Base-by-base conservation (phyloP, 768 basidiomycete species). In the Hypholoma fasciculare region DNA sequence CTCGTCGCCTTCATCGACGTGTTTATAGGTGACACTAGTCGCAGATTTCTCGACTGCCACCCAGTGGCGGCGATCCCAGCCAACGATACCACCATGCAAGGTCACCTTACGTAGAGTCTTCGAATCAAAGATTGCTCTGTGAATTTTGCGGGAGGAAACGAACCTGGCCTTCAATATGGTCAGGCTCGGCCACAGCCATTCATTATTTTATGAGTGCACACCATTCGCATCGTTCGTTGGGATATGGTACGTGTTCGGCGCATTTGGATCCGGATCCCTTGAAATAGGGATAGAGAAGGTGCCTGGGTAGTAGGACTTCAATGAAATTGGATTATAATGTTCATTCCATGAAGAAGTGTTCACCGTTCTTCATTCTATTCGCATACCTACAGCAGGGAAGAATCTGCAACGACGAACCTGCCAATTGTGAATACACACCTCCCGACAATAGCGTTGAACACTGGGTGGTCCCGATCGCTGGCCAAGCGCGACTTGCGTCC, bases 61-160 rank as follows among this genome's bases (percentile, higher is more conserved):
- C 84, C 84, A 86, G 68, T 79, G 81, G 7, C 80, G 77, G 14
- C 78, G 75, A 63, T 86, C 86, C 77, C 80, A 87, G 17, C 85
- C 84, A 52, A 74, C 69, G 16, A 76, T 76, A 1, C 85, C 83
- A 0, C 84, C 84, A 65, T 86, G 85, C 1, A 86, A 71, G 1
- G 82, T 83, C 36, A 81, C 80, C 67, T 78, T 63, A n/a, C n/a
- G n/a, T n/a, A 9, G 66, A 66, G 16, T 1, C 13, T 7, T 66
- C 52, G 40, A 27, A 5, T 42, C 40, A 42, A 42, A 2, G 13
- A 14, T 16, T 17, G 40, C 13, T 42, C 17, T 7, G 2, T 3
- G 13, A 14, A 42, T 42, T 42, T 34, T 34, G 30, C 40, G 40
- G 17, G 13, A 14, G 17, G 17, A 14, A 42, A 42, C 40, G 40